Conservation (phyloP, 2,329 filamentous ascomycete species). For the Apiospora saccharicola region DNA sequence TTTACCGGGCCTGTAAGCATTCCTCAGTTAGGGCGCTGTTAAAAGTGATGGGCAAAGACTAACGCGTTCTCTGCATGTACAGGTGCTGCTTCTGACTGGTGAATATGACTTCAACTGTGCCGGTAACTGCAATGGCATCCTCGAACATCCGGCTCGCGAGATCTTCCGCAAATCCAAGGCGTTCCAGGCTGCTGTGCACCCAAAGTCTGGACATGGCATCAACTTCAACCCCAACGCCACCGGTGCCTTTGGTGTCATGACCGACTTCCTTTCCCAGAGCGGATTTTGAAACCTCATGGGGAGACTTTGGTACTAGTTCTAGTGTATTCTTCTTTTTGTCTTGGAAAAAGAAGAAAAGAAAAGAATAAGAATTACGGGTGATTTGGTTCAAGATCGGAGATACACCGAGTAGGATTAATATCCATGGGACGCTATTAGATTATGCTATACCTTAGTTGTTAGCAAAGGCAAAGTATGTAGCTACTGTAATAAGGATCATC, state of each 20-base stretch:
- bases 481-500: no score
- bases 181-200: background rate
- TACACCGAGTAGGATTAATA: no score
- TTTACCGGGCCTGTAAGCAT: background rate
- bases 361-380: no score
- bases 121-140: conserved; percentile 44
- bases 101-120: conserved; percentile 46
- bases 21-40: no score
- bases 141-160: background rate
- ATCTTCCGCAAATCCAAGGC: background rate
- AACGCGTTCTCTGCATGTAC: background rate
- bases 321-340: no score
- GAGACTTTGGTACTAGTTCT: no score
- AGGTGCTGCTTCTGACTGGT: conserved; percentile 30
- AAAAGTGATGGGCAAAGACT: background rate
- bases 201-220: background rate
- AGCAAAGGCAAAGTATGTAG: no score
- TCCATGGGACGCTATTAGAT: no score
- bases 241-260: background rate
- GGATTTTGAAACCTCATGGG: background rate
- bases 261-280: background rate
- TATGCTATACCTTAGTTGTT: no score
- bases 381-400: no score
- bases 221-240: conserved; percentile 11
- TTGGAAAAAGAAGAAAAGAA: no score